phyloP scores from a whole-genome alignment of 2,329 filamentous ascomycete species.

The Bisporella sp. region DNA sequence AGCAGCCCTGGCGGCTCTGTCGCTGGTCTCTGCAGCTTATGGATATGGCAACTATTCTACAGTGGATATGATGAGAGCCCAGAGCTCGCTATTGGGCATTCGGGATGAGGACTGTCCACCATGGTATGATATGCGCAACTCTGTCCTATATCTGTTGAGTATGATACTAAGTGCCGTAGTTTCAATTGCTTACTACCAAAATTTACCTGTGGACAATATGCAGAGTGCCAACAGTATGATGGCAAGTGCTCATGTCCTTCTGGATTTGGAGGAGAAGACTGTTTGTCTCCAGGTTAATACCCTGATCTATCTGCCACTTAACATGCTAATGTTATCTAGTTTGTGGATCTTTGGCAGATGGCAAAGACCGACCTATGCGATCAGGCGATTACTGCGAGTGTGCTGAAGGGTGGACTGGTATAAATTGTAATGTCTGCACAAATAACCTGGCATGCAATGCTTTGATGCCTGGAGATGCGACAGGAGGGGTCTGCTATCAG shows the following conservation, averaged over 20 bases:
- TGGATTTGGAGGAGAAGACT: slow-evolving; percentile 92
- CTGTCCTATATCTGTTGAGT: too few species aligned
- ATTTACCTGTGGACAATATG: slow-evolving; percentile 86
- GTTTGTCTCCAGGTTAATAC: slow-evolving; percentile 65
- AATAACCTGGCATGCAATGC: slow-evolving; percentile 77
- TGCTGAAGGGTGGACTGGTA: slow-evolving; percentile 88
- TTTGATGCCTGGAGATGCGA: slow-evolving; percentile 80
- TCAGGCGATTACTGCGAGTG: slow-evolving; percentile 70
- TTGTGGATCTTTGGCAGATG: slow-evolving; percentile 81
- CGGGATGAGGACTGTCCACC: slow-evolving; percentile 73
- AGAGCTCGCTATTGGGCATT: slow-evolving; percentile 65
- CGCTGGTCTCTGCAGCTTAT: slow-evolving; percentile 34
- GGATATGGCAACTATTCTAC: slow-evolving; percentile 51
- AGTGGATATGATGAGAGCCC: slow-evolving; percentile 53
- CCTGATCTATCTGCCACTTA: not conserved
- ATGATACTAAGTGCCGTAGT: slow-evolving; percentile 37
- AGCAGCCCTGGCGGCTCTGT: slow-evolving; percentile 26
- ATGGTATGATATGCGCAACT: slow-evolving; percentile 44
- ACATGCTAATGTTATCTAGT: slow-evolving; percentile 37
- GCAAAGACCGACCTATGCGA: slow-evolving; percentile 70
- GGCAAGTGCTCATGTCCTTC: slow-evolving; percentile 89
- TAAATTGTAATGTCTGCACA: slow-evolving; percentile 96
- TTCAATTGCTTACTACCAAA: slow-evolving; percentile 97
- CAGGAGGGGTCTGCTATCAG: slow-evolving; percentile 83
- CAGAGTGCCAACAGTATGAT: slow-evolving; percentile 79